Base-by-base conservation (phyloP, 495 filamentous ascomycete genomes). In the Xylaria palmicola region DNA sequence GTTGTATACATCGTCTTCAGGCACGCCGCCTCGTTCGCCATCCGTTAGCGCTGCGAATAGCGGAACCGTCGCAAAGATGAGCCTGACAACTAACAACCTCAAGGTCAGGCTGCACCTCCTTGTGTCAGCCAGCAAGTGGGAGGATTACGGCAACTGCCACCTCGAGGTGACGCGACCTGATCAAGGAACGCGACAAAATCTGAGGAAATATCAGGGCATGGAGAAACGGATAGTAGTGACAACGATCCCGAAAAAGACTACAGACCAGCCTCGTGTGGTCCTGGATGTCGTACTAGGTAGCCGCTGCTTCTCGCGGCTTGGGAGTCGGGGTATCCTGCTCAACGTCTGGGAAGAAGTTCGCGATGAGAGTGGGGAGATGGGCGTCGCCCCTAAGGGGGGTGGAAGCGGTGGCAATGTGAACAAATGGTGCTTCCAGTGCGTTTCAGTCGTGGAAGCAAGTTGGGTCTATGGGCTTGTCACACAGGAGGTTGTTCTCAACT, bases 211-310 rank as follows among this genome's bases (percentile, higher is more conserved):
- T 60, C 70, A 83, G 70, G 79, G 82, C n/a, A 70, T 86, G 59
- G 86, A 93, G 77, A 96, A 97, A 75, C 84, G 93, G 15, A 88
- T 98, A 49, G 73, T 96, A 29, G 86, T 97, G 20, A 82, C 78
- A 13, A 70, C 72, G 10, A 71, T 75, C 37, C 72, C 74, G 9
- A 78, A 76, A 65, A 80, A 77, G 65, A 85, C 85, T 15, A 86
- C 88, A 73, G 88, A 86, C 10, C 83, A 85, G 56, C 83, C 82
- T 3, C 80, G 86, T 39, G 78, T 89, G 12, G 69, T 96, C 60
- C 77, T 98, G 0, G 94, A 98, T 72, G 90, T 88, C 2, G 90
- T 91, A 60, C 78, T 98, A 3, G 88, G 87, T 4, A 89, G 90
- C 72, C 88, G 83, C 63, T 90, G 88, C 55, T 98, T 98, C 70